Base-by-base conservation (phyloP, 2,329 filamentous ascomycete genomes). In the Coccinonectria pachysandricola region DNA sequence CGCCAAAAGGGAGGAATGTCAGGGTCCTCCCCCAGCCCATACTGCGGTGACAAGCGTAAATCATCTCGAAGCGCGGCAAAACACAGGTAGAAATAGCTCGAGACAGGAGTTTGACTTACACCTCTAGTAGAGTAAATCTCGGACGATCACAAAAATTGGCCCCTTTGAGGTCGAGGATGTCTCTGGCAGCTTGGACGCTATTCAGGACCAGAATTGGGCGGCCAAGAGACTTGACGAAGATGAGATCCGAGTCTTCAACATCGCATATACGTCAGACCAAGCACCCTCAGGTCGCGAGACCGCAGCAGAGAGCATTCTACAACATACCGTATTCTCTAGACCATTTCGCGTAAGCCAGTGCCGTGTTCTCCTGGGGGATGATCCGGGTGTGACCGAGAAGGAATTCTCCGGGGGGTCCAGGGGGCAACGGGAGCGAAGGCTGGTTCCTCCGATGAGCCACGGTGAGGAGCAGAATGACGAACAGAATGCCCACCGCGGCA, bases 1-100 rank as follows among this genome's bases (percentile, higher is more conserved):
- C 42, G 3, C 57, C 57, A 45, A 53, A 62, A 19, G 51, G 53
- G 4, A 63, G 49, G 34, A 64, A 65, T 8, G 62, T 64, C 32
- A 64, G 38, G 5, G 62, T 65, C 26, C 53, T 53, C 11, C 55
- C 51, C 62, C 62, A 66, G 8, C 60, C 60, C 56, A 62, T 60
- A 8, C 47, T 50, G 12, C 15, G 6, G n/a, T n/a, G n/a, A n/a
- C n/a, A n/a, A n/a, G n/a, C n/a, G n/a, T n/a, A n/a, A n/a, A n/a
- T n/a, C n/a, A n/a, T n/a, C n/a, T n/a, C n/a, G n/a, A n/a, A n/a
- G n/a, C n/a, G n/a, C n/a, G n/a, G n/a, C n/a, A n/a, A n/a, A n/a
- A n/a, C n/a, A n/a, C n/a, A n/a, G n/a, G n/a, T n/a, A n/a, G n/a
- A n/a, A n/a, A n/a, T n/a, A n/a, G n/a, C n/a, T n/a, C n/a, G n/a